These are phyloP conservation scores for Pichia membranifaciens DNA, from an alignment of 805 yeast species.

Conservation along the genomic window DNA sequence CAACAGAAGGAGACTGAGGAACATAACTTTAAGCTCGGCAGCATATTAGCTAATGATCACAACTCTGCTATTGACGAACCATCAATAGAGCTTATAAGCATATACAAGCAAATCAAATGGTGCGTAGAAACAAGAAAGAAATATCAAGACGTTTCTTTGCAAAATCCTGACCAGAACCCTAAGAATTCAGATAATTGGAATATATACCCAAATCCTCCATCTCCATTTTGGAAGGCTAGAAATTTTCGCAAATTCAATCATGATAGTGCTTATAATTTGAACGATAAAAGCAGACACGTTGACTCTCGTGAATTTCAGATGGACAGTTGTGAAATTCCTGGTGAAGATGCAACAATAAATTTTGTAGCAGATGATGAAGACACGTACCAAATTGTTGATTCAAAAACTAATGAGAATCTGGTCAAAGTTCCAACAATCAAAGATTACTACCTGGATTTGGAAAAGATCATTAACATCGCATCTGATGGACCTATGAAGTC, in stretches of 20 bases:
- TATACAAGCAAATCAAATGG: slow-evolving; percentile 53
- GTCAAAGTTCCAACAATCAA: slow-evolving; percentile 72
- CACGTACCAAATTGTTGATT: slow-evolving; percentile 48
- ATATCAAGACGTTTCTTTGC: slow-evolving; percentile 67
- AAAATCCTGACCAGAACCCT: slow-evolving; percentile 74
- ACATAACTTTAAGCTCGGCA: slow-evolving; percentile 36
- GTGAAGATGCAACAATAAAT: slow-evolving; percentile 33
- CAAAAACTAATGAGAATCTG: slow-evolving; percentile 30
- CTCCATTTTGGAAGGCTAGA: slow-evolving; percentile 65
- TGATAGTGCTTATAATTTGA: background rate
- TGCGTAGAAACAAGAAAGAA: slow-evolving; percentile 73
- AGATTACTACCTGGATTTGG: slow-evolving; percentile 83
- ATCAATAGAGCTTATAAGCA: slow-evolving; percentile 59
- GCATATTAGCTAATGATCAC: slow-evolving; percentile 42
- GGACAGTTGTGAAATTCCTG: slow-evolving; percentile 50
- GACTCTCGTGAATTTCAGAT: slow-evolving; percentile 45
- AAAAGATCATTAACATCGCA: slow-evolving; percentile 62
- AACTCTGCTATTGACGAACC: slow-evolving; percentile 51
- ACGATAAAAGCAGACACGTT: background rate
- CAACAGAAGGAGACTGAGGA: slow-evolving; percentile 21
- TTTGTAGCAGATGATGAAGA: slow-evolving; percentile 51
- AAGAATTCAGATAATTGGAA: slow-evolving; percentile 70
- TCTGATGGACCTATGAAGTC: slow-evolving; percentile 96
- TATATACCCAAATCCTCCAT: slow-evolving; percentile 91
- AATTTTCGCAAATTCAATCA: slow-evolving; percentile 2